Evolutionary conservation across 805 yeast species (phyloP), one percentile per base, ranked within the genome.

Genomic region (Metschnikowia bowlesiae): DNA sequence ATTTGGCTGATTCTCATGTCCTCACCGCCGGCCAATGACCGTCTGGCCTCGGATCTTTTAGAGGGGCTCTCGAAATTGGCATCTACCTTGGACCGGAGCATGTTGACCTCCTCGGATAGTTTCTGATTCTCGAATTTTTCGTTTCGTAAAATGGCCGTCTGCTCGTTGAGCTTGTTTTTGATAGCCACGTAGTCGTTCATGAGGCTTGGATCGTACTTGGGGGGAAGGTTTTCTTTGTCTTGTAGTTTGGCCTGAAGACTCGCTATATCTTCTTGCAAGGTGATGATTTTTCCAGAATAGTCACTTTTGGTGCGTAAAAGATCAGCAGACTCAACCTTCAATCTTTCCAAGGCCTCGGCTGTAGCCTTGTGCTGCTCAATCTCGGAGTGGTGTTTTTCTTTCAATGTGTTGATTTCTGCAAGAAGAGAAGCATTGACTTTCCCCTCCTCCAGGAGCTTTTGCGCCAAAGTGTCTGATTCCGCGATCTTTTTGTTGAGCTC

Each of bases 21-120:
- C 39, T 70, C 74, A 3, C 73, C 74, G 11, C 66, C 54, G 7
- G 70, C 69, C 39, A 69, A 46, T 1, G 74, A 69, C 33, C 71
- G 58, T 49, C 73, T 49, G 11, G 59, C 56, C 26, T 53, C 55
- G 40, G 56, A 50, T 22, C 61, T 43, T 35, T 57, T 55, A 55
- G 55, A 54, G 6, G 59, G 60, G 33, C 59, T 57, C 31, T 58
- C 57, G 14, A 57, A 55, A 32, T 31, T 49, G 33, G 48, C 59
- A 16, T 51, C 50, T 54, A 53, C 59, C 56, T 52, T 46, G 1
- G 84, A 78, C 55, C 84, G 85, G 11, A 87, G 65, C 57, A 85
- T 68, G 32, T 76, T 74, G 46, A 84, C 60, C 52, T 85, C 89
- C 41, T 85, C 82, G 26, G 73, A 68, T 40, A 84, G 62, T 51